Percentiles rank a stretch among this genome's conserved stretches.
Evolutionary conservation across 2,329 filamentous ascomycete species (phyloP).

Genomic region (Colletotrichum australisinense): DNA sequence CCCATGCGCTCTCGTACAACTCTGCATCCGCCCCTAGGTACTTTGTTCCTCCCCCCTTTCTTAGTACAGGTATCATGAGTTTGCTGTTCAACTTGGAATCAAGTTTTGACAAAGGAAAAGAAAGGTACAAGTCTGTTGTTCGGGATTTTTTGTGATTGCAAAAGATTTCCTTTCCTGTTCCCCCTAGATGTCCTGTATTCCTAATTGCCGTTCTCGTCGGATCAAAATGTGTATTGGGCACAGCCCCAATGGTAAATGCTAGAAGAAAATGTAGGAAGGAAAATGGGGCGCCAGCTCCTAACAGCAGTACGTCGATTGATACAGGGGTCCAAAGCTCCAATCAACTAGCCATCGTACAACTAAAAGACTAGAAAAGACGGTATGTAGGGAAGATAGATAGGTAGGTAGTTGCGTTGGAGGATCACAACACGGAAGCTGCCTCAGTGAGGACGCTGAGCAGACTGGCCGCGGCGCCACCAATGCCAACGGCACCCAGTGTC

Average conservation of each 20-base stretch:
- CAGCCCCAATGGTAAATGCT: slow-evolving; percentile 7
- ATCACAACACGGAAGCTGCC: slow-evolving; percentile 55
- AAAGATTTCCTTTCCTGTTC: not conserved
- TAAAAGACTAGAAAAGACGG: not conserved
- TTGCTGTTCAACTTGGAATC: not conserved
- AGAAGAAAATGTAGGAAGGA: not conserved
- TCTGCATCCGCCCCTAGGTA: not conserved
- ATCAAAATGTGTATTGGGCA: slow-evolving; percentile 9
- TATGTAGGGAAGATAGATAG: not conserved
- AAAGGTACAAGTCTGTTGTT: not conserved
- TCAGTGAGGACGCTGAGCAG: slow-evolving; percentile 69
- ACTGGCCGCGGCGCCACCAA: slow-evolving; percentile 70
- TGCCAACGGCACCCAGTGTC: slow-evolving; percentile 67
- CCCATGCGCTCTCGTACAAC: not conserved
- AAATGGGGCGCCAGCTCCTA: not conserved
- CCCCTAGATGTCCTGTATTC: slow-evolving; percentile 12
- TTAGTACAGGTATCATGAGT: slow-evolving; percentile 15
- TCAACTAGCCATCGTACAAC: not conserved
- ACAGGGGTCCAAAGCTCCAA: not conserved
- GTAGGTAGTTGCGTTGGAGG: too few species aligned
- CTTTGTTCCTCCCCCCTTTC: not conserved
- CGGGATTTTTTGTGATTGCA: not conserved
- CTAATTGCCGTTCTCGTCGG: slow-evolving; percentile 3
- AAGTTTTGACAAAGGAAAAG: not conserved
- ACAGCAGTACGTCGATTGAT: not conserved